Percentiles rank a stretch among this genome's conserved stretches.
Evolutionary conservation across 495 filamentous ascomycete genomes (phyloP).

Genomic region (Sabuloglossum arenarium): DNA sequence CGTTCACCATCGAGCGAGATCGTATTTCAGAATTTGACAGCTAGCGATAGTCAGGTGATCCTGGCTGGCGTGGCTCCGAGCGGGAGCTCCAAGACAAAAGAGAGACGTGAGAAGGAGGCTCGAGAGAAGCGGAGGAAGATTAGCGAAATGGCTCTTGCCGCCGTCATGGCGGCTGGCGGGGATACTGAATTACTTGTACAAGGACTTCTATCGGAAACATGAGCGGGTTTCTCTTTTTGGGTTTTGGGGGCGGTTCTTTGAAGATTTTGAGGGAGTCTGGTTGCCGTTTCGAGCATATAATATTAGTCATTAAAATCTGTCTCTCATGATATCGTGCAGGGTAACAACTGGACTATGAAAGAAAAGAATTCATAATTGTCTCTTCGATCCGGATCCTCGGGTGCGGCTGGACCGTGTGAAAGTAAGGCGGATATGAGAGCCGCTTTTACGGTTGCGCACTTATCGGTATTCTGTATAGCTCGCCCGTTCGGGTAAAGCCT

Average conservation of each 20-base stretch:
- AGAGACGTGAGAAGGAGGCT: constrained; percentile 69
- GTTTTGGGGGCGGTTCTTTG: background rate
- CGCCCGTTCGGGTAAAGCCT: too few species aligned
- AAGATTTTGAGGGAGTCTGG: constrained; percentile 10
- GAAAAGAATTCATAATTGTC: background rate
- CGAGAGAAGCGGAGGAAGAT: constrained; percentile 55
- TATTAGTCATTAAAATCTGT: background rate
- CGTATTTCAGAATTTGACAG: constrained; percentile 79
- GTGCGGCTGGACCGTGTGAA: background rate
- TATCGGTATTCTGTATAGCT: too few species aligned
- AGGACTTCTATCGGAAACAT: background rate
- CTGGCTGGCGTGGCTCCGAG: constrained; percentile 81
- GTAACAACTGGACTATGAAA: too few species aligned
- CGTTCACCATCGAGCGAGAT: background rate
- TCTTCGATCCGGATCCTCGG: background rate
- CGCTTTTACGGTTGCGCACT: background rate
- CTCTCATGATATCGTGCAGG: background rate
- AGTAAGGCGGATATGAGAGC: background rate
- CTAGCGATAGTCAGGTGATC: constrained; percentile 55
- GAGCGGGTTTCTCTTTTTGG: background rate
- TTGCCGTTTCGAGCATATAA: background rate
- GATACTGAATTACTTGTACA: constrained; percentile 34
- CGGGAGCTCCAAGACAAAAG: constrained; percentile 85
- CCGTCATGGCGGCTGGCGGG: constrained; percentile 59
- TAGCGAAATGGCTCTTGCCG: constrained; percentile 49